Conservation (phyloP, 1,139 yeast genomes). For the Magnusiomyces magnusii region DNA sequence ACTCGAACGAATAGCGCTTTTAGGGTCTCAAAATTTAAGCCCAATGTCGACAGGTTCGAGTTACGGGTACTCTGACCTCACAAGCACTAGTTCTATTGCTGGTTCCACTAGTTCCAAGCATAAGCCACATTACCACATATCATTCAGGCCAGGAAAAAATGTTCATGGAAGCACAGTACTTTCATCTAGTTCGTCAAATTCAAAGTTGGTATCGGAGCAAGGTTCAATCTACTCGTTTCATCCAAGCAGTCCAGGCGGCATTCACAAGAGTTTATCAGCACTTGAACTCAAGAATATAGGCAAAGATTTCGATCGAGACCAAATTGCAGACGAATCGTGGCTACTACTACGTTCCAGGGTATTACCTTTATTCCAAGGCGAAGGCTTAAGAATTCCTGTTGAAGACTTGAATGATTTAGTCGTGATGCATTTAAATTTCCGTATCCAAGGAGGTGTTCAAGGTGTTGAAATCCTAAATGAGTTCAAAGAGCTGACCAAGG, state of each 20-base stretch:
- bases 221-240: conserved; percentile 43
- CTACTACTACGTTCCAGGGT: conserved; percentile 39
- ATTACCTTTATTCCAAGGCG: conserved; percentile 44
- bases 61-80: conserved; percentile 14
- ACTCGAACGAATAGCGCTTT: conserved; percentile 39
- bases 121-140: conserved; percentile 29
- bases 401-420: conserved; percentile 50
- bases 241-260: conserved; percentile 34
- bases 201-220: conserved; percentile 39
- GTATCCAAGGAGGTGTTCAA: conserved; percentile 35
- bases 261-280: conserved; percentile 29
- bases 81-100: neutral
- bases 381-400: conserved; percentile 43
- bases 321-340: conserved; percentile 45
- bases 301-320: conserved; percentile 39
- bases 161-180: conserved; percentile 35
- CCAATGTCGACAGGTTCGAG: neutral
- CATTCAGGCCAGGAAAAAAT: conserved; percentile 36
- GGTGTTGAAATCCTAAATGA: conserved; percentile 39
- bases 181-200: conserved; percentile 44
- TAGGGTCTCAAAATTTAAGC: conserved; percentile 24
- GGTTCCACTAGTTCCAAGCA: conserved; percentile 24
- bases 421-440: conserved; percentile 39
- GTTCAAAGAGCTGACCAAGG: conserved; percentile 40
- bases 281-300: conserved; percentile 30